Evolutionary conservation across 306 rosid genomes (phyloP).

Genomic region (Vigna trinervia): DNA sequence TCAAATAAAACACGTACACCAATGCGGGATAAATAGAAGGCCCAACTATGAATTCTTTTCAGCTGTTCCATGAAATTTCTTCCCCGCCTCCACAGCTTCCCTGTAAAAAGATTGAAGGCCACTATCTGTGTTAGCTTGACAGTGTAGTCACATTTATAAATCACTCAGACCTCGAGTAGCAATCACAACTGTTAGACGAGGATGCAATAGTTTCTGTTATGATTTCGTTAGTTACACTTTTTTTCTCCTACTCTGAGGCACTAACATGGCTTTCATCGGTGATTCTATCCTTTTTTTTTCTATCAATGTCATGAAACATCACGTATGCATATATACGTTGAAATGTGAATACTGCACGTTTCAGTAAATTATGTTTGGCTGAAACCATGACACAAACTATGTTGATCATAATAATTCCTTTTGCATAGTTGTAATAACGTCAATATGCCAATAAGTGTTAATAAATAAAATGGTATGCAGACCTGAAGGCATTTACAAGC

Average conservation of each 20-base stretch:
- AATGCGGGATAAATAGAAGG: not conserved
- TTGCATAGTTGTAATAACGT: not conserved
- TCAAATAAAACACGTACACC: not conserved
- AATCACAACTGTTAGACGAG: not conserved
- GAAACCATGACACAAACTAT: not conserved
- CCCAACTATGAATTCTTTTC: conserved; percentile 52
- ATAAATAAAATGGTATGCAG: conserved; percentile 16
- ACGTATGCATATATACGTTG: not conserved
- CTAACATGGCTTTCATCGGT: not conserved
- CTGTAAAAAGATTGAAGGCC: conserved; percentile 54
- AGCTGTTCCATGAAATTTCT: conserved; percentile 72
- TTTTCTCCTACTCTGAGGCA: not conserved
- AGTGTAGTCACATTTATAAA: conserved; percentile 7
- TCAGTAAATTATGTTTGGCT: conserved; percentile 22
- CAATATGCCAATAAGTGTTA: conserved; percentile 11
- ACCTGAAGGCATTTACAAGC: conserved; percentile 93
- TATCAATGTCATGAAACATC: not conserved
- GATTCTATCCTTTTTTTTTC: not conserved
- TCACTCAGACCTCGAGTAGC: not conserved
- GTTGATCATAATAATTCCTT: not conserved
- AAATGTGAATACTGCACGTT: not conserved
- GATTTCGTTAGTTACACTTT: not conserved
- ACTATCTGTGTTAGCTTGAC: not conserved
- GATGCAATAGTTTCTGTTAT: conserved; percentile 6
- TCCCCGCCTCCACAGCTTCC: conserved; percentile 96